These are phyloP conservation scores for Gastrolobium bilobum DNA, from an alignment of 306 rosid genomes.

Conservation along the genomic window DNA sequence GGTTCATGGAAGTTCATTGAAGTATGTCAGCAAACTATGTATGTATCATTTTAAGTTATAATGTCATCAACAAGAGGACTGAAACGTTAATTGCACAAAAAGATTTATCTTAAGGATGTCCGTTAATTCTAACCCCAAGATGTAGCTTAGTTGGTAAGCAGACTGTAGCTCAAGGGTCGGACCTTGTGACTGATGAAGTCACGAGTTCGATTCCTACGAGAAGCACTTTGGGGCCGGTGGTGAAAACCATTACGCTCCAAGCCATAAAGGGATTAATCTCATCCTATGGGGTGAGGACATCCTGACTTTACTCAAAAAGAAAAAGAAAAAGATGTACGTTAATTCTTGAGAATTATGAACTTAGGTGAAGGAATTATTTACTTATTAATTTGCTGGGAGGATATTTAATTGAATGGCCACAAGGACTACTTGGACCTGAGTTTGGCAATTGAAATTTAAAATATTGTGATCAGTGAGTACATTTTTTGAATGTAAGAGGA, in stretches of 20 bases:
- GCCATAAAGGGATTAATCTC: too few relatives aligned
- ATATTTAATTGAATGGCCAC: background rate
- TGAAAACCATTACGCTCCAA: too few relatives aligned
- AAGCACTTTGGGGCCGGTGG: too few relatives aligned
- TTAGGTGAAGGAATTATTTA: conserved; percentile 4
- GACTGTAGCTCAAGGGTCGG: too few relatives aligned
- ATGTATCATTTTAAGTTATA: background rate
- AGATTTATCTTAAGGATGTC: background rate
- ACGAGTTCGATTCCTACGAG: too few relatives aligned
- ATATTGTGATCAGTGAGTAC: background rate
- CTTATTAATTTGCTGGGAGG: background rate
- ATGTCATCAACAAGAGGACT: conserved; percentile 22
- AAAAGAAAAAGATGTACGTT: too few relatives aligned
- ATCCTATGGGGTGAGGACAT: too few relatives aligned
- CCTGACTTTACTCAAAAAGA: too few relatives aligned
- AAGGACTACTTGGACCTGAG: background rate
- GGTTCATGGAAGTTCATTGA: conserved; percentile 32
- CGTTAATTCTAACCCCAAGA: background rate
- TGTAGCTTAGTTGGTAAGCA: too few relatives aligned
- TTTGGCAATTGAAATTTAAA: background rate
- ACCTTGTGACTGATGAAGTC: too few relatives aligned
- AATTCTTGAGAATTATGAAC: conserved; percentile 5
- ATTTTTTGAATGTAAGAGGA: background rate
- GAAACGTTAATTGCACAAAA: conserved; percentile 19
- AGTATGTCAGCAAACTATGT: conserved; percentile 14